phyloP scores from a whole-genome alignment of 768 basidiomycete genomes.

The Rhodotorula diobovata region DNA sequence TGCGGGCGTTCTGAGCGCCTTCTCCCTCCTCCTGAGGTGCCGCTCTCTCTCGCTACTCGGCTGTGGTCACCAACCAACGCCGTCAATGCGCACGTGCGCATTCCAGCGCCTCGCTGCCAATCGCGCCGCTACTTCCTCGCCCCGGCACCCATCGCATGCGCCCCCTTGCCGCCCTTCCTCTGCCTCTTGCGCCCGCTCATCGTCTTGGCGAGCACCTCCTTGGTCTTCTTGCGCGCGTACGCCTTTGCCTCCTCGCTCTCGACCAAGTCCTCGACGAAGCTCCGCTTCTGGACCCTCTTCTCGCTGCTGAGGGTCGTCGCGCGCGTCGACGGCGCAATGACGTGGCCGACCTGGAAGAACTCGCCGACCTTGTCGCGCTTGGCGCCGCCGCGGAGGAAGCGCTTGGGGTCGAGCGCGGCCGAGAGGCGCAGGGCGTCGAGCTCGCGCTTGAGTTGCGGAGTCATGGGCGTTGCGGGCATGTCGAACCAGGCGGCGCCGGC shows the following conservation, averaged over 20 bases:
- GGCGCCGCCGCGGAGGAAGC: conserved; percentile 62
- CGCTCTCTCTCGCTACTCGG: too few species aligned
- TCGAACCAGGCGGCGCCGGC: conserved; percentile 83
- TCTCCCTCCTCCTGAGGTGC: too few species aligned
- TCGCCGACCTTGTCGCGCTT: conserved; percentile 85
- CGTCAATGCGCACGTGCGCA: too few species aligned
- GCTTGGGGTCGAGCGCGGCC: conserved; percentile 85
- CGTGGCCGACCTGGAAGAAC: conserved; percentile 65
- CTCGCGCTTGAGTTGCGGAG: conserved; percentile 74
- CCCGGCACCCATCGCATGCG: conserved; percentile 18
- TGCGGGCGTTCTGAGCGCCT: too few species aligned
- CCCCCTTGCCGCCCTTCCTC: conserved; percentile 54
- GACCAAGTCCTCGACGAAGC: conserved; percentile 79
- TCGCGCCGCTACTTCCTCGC: conserved; percentile 5
- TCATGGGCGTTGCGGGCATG: conserved; percentile 67
- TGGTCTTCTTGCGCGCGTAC: conserved; percentile 86
- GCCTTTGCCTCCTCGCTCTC: conserved; percentile 79
- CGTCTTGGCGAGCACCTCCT: conserved; percentile 59
- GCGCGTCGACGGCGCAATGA: conserved; percentile 67
- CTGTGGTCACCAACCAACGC: too few species aligned
- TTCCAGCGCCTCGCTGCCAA: too few species aligned
- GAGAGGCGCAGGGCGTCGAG: conserved; percentile 79
- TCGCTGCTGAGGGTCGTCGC: conserved; percentile 58
- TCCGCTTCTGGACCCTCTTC: conserved; percentile 59
- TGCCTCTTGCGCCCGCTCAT: conserved; percentile 58